phyloP scores from a whole-genome alignment of 2,329 filamentous ascomycete species.

The Verticillium isaacii region DNA sequence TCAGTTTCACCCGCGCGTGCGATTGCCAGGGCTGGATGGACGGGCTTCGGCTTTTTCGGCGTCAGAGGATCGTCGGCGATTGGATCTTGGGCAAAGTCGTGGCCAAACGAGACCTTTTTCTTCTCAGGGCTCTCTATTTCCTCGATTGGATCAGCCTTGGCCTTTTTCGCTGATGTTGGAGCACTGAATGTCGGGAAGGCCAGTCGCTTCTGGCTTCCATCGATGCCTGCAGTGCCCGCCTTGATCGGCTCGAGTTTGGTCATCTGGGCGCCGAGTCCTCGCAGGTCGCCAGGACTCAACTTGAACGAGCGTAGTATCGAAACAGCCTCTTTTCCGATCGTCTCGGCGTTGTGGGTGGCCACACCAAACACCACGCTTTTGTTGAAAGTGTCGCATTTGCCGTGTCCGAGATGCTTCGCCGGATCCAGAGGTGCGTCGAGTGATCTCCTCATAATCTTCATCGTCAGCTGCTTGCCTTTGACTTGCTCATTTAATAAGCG shows the following conservation, averaged over 20 bases:
- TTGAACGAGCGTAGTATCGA: slow-evolving; percentile 75
- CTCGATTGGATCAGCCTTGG: slow-evolving; percentile 45
- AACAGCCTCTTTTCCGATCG: slow-evolving; percentile 78
- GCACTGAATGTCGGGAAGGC: slow-evolving; percentile 58
- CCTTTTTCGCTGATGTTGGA: slow-evolving; percentile 32
- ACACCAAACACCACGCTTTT: slow-evolving; percentile 81
- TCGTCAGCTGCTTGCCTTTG: slow-evolving; percentile 80
- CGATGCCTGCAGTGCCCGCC: slow-evolving; percentile 43
- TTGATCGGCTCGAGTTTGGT: slow-evolving; percentile 85
- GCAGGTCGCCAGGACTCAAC: slow-evolving; percentile 86
- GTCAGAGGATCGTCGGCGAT: slow-evolving; percentile 52
- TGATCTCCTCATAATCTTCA: slow-evolving; percentile 91
- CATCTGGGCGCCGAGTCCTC: slow-evolving; percentile 89
- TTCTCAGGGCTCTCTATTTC: slow-evolving; percentile 31
- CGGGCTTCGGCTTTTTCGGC: slow-evolving; percentile 43
- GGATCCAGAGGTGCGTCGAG: slow-evolving; percentile 86
- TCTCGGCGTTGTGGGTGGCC: slow-evolving; percentile 69
- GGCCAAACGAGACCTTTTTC: slow-evolving; percentile 20
- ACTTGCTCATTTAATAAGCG: slow-evolving; percentile 78
- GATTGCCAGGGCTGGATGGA: slow-evolving; percentile 50
- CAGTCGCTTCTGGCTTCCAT: slow-evolving; percentile 76
- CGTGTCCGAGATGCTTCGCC: slow-evolving; percentile 89
- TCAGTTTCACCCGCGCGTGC: slow-evolving; percentile 45
- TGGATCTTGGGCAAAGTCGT: slow-evolving; percentile 37
- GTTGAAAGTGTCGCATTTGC: slow-evolving; percentile 91